Evolutionary conservation across 768 basidiomycete genomes (phyloP), one percentile per base, ranked within the genome.

Genomic region (Mycena leptocephala): DNA sequence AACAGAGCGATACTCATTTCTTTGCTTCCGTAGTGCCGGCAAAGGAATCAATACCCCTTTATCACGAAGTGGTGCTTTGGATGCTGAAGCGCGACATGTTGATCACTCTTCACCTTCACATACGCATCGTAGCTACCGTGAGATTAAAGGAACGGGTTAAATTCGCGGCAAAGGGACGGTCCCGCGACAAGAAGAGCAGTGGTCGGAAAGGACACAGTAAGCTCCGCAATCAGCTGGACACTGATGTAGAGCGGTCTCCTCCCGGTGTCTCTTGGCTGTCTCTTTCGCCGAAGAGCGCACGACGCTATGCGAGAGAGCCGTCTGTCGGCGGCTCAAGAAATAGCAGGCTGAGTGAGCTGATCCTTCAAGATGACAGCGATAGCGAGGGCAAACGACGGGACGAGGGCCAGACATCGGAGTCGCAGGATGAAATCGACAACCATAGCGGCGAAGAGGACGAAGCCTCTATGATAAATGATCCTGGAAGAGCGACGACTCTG

Each of bases 41-140:
- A 26, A 93, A 94, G 80, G 93, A 94, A 46, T 86, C 89, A 14
- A 90, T 96, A 33, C 88, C 90, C 6, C 83, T 92, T 64, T 98
- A 95, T 83, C 90, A 94, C 77, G 92, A 96, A 32, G 95, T 97
- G 35, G 92, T 99, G 14, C 85, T 95, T 43, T 99, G 97, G 98
- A 92, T 99, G 89, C 89, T 99, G 43, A 95, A 95, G 81, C 92
- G 93, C 48, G 96, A 96, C 81, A 88, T 99, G 77, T 87, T 99
- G 22, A 90, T 95, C 66, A 95, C 95, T 22, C 89, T 97, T 32
- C 97, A 97, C 81, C 92, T 97, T 18, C 93, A 95, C 43, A 92
- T 98, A 68, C 93, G 97, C 35, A 89, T 99, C 51, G 91, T 96
- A 41, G 97, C 95, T 0, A 93, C 95, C 0, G 87, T 89, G 6